These are phyloP conservation scores for Lyophyllum atratum DNA, from an alignment of 768 basidiomycete genomes.

Conservation along the genomic window DNA sequence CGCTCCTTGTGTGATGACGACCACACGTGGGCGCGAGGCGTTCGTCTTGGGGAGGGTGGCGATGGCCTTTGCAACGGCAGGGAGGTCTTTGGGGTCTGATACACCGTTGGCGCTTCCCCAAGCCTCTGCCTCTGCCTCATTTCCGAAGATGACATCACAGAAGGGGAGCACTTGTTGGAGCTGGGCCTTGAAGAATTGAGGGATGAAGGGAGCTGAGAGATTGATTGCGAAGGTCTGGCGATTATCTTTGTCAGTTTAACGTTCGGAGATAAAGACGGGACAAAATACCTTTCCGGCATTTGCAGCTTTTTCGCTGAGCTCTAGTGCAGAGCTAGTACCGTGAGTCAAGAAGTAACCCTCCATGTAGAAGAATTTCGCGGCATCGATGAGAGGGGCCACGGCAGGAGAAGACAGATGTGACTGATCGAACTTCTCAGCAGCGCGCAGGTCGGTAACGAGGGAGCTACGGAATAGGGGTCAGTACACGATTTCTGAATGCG, in stretches of 20 bases:
- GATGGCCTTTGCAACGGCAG: conserved; percentile 71
- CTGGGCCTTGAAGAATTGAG: conserved; percentile 87
- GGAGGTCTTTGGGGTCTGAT: conserved; percentile 64
- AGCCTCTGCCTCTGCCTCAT: conserved; percentile 90
- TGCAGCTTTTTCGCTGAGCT: conserved; percentile 78
- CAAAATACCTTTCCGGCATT: conserved; percentile 67
- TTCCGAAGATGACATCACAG: conserved; percentile 92
- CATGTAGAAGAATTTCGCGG: conserved; percentile 88
- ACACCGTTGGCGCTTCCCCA: conserved; percentile 79
- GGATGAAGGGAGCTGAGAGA: conserved; percentile 96
- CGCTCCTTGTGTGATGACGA: conserved; percentile 91
- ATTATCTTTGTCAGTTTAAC: conserved; percentile 1
- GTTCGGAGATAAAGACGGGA: neutral
- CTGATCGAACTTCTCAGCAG: conserved; percentile 87
- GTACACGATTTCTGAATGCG: neutral
- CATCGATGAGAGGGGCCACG: conserved; percentile 76
- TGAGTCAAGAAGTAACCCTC: conserved; percentile 99
- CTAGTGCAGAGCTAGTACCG: conserved; percentile 69
- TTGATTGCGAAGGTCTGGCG: conserved; percentile 86
- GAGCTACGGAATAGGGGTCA: conserved; percentile 51
- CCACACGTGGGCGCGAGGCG: conserved; percentile 71
- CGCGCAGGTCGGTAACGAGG: conserved; percentile 87
- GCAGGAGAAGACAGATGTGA: conserved; percentile 75
- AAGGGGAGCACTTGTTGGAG: conserved; percentile 81
- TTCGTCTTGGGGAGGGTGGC: conserved; percentile 79